Percentiles rank a stretch among this genome's conserved stretches.
phyloP scores from a whole-genome alignment of 202 grass and related monocot genomes.

The Panicum hallii region DNA sequence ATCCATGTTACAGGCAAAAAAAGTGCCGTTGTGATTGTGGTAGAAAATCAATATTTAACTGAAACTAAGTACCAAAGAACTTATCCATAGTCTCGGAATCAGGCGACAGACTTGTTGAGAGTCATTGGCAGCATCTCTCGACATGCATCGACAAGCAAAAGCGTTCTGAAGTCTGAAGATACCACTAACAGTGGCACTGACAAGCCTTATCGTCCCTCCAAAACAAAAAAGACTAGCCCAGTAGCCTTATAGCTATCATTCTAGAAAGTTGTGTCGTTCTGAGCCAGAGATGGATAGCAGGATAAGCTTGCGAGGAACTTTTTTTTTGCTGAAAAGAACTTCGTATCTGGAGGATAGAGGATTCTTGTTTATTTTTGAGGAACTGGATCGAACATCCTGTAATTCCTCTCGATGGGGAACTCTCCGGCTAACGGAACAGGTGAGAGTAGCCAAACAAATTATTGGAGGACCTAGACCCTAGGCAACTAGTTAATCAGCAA shows the following conservation, averaged over 20 bases:
- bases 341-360: not conserved
- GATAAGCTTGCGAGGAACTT: not conserved
- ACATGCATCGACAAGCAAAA: not conserved
- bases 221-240: too few relatives aligned
- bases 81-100: too few relatives aligned
- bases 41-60: too few relatives aligned
- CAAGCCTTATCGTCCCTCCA: not conserved
- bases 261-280: not conserved
- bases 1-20: too few relatives aligned
- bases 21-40: too few relatives aligned
- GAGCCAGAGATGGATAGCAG: not conserved
- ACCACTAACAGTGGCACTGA: not conserved
- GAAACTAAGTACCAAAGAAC: too few relatives aligned
- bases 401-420: not conserved
- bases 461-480: not conserved
- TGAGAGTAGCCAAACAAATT: not conserved
- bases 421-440: slow-evolving; percentile 4
- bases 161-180: not conserved
- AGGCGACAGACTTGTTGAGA: not conserved
- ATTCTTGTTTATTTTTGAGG: not conserved
- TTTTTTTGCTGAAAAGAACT: not conserved
- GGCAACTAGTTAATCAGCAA: not conserved
- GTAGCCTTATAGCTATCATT: not conserved
- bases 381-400: not conserved
- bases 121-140: not conserved